Percentiles rank a stretch among this genome's conserved stretches.
Evolutionary conservation across 306 rosid species (phyloP).

Genomic region (Hippophae rhamnoides): DNA sequence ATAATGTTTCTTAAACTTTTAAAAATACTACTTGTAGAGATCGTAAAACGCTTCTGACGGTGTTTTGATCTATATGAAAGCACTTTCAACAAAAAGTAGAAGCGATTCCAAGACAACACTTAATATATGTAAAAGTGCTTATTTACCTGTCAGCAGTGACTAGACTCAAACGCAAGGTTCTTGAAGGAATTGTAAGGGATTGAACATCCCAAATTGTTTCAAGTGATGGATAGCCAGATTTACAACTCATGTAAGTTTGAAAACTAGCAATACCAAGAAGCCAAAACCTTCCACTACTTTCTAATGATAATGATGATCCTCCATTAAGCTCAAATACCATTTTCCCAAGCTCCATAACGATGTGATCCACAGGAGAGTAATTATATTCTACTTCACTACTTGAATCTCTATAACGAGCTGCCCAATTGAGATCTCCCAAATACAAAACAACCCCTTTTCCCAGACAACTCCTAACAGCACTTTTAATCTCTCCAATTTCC

Average conservation of each 20-base stretch:
- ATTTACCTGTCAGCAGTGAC: slow-evolving; percentile 57
- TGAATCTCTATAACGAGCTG: slow-evolving; percentile 33
- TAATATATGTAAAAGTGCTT: not conserved
- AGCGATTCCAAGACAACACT: too few species aligned
- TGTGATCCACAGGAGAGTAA: slow-evolving; percentile 73
- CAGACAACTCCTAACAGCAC: slow-evolving; percentile 22
- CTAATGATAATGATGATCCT: not conserved
- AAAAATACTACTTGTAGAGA: too few species aligned
- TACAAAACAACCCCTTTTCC: slow-evolving; percentile 66
- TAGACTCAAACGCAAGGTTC: slow-evolving; percentile 71
- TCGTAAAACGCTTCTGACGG: too few species aligned
- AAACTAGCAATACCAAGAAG: slow-evolving; percentile 80
- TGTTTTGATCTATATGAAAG: too few species aligned
- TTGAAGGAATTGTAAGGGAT: slow-evolving; percentile 72
- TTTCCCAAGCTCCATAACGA: slow-evolving; percentile 75
- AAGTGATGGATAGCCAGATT: slow-evolving; percentile 60
- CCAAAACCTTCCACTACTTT: slow-evolving; percentile 45
- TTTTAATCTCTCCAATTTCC: slow-evolving; percentile 53
- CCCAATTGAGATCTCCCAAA: slow-evolving; percentile 82
- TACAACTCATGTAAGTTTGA: slow-evolving; percentile 72
- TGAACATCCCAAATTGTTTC: slow-evolving; percentile 77
- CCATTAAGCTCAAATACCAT: slow-evolving; percentile 40
- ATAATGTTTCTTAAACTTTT: too few species aligned
- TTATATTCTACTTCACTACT: slow-evolving; percentile 32
- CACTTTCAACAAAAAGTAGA: too few species aligned